A percentile compares a stretch with the other conserved stretches of the same genome.
Evolutionary conservation across 2,329 filamentous ascomycete genomes (phyloP).

Genomic region (Phialophora tarda): DNA sequence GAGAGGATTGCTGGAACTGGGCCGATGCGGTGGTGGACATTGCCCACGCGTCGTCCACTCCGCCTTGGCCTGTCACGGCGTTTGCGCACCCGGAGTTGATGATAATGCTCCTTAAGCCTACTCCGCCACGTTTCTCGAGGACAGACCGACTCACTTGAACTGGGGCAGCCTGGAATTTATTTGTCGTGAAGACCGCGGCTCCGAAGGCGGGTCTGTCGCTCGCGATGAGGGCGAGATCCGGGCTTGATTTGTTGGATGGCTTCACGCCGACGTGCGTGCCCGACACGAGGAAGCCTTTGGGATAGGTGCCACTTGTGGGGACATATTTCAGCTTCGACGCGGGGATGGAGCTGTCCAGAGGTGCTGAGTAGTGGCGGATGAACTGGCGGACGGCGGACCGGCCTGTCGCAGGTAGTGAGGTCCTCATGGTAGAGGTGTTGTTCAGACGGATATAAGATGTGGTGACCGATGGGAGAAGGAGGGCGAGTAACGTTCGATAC

Average conservation of each 20-base stretch:
- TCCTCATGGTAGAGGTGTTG: conserved; percentile 19
- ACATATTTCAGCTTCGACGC: conserved; percentile 88
- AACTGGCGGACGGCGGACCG: conserved; percentile 30
- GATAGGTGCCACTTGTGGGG: conserved; percentile 82
- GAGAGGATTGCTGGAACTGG: conserved; percentile 55
- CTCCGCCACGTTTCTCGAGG: conserved; percentile 68
- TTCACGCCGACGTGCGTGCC: conserved; percentile 94
- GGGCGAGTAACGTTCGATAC: neutral
- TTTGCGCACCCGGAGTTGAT: conserved; percentile 98
- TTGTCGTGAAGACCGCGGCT: conserved; percentile 94
- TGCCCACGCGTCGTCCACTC: conserved; percentile 80
- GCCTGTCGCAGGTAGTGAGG: conserved; percentile 15
- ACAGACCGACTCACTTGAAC: conserved; percentile 82
- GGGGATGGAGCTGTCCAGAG: conserved; percentile 64
- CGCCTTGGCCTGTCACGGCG: conserved; percentile 90
- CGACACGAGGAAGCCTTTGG: conserved; percentile 84
- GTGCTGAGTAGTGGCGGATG: conserved; percentile 49
- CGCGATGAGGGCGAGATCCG: conserved; percentile 85
- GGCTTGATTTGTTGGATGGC: conserved; percentile 85
- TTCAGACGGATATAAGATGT: neutral
- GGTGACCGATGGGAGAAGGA: neutral
- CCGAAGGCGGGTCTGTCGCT: conserved; percentile 86
- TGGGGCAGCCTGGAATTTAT: conserved; percentile 96
- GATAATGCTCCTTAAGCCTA: conserved; percentile 78
- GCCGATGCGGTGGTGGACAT: conserved; percentile 83